Conservation (phyloP, 805 yeast species). For the Ogataea pignaliae region DNA sequence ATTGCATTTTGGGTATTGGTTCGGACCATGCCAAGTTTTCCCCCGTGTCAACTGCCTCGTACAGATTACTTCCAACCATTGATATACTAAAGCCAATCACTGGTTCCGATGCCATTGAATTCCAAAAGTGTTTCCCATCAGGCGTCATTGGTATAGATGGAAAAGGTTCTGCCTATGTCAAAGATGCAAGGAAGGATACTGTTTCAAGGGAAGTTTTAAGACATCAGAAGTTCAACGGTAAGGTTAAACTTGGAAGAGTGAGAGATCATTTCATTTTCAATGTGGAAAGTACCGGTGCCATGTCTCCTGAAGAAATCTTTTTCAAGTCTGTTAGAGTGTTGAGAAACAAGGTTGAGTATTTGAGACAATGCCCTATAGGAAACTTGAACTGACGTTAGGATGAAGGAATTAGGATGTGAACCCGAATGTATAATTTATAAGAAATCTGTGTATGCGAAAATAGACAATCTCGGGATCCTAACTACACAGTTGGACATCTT, state of each 20-base stretch:
- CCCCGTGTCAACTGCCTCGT: constrained; percentile 95
- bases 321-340: constrained; percentile 83
- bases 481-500: no score
- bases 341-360: constrained; percentile 77
- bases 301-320: constrained; percentile 95
- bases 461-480: no score
- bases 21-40: constrained; percentile 96
- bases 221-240: constrained; percentile 84
- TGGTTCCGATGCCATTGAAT: constrained; percentile 72
- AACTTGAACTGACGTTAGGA: constrained; percentile 12
- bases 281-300: constrained; percentile 93
- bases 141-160: constrained; percentile 82
- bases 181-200: constrained; percentile 91
- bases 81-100: constrained; percentile 68
- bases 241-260: constrained; percentile 85
- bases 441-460: no score
- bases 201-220: constrained; percentile 95
- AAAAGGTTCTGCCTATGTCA: constrained; percentile 68
- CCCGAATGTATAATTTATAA: no score
- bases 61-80: constrained; percentile 86
- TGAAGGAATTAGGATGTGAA: no score
- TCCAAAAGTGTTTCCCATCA: constrained; percentile 86
- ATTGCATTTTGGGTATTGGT: constrained; percentile 88
- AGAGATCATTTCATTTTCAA: constrained; percentile 93
- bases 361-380: constrained; percentile 74